Base-by-base conservation (phyloP, 495 filamentous ascomycete genomes). In the Talaromyces proteolyticus region DNA sequence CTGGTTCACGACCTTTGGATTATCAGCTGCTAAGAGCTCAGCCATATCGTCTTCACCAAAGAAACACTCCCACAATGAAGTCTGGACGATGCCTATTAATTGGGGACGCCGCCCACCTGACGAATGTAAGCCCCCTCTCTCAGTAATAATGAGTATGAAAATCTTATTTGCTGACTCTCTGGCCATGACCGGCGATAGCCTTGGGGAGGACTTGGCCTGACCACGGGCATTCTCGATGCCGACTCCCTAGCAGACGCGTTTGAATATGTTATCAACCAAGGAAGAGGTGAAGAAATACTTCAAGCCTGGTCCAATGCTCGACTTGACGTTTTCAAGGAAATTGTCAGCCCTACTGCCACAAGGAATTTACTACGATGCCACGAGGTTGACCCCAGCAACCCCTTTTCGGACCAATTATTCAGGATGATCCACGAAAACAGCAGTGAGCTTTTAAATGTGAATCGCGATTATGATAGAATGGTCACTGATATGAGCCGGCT, bases 61-160 rank as follows among this genome's bases (percentile, higher is more conserved):
- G 41, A 11, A 42, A 44, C 19, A 38, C 51, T 24, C 29, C 43
- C 6, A 53, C 44, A 2, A 21, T 53, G 17, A 22, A 37, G 29
- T 39, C 10, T 34, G 51, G 51, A n/a, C 24, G 37, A 23, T 53
- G 44, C 42, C n/a, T 47, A 7, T 44, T 53, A 12, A 44, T 39
- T 3, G 51, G 44, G 6, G 51, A 53, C 22, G 51, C 51, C 14
- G 44, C 44, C 24, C 44, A 48, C 42, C 37, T 53, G 6, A 48
- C 46, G 4, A 43, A 53, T 29, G 37, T 42, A 43, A 44, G 20
- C 4, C 4, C 4, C 29, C 2, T 34, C 29, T 34, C 6, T 12
- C 29, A 2, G 29, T 10, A 34, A 4, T 34, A 2, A 34, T 34
- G 29, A 34, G 2, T 1, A 34, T 34, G 29, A 4, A 4, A 34